Percentiles rank a stretch among this genome's conserved stretches.
Evolutionary conservation across 768 basidiomycete species (phyloP).

Genomic region (Termitomyces sp.): DNA sequence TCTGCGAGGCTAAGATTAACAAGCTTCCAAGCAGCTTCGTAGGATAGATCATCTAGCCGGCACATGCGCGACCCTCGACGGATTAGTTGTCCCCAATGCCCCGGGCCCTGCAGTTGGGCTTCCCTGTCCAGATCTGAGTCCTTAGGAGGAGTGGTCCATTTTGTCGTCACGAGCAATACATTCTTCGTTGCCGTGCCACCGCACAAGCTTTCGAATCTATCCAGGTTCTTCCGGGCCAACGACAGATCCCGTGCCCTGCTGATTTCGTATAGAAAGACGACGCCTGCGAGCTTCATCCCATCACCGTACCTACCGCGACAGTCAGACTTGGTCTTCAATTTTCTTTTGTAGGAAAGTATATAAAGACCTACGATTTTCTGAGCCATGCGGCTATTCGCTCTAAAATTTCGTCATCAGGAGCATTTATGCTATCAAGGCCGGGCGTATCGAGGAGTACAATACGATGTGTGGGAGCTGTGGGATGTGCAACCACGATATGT

Average conservation of each 20-base stretch:
- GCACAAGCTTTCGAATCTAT: constrained; percentile 8
- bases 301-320: neutral
- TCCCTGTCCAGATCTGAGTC: constrained; percentile 4
- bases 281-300: constrained; percentile 10
- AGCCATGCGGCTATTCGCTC: constrained; percentile 8
- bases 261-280: constrained; percentile 12
- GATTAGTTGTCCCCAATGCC: constrained; percentile 8
- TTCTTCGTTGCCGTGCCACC: constrained; percentile 7
- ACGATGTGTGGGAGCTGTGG: constrained; percentile 5
- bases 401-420: constrained; percentile 7
- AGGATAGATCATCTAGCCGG: constrained; percentile 8
- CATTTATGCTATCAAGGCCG: constrained; percentile 7
- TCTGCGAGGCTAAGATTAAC: constrained; percentile 10
- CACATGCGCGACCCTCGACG: constrained; percentile 10
- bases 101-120: constrained; percentile 1
- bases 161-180: constrained; percentile 11
- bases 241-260: constrained; percentile 7
- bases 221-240: constrained; percentile 5
- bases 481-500: constrained; percentile 3
- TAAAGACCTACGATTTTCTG: constrained; percentile 2
- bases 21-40: constrained; percentile 11
- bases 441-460: constrained; percentile 12
- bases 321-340: neutral
- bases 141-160: constrained; percentile 7
- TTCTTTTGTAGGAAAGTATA: neutral